These are phyloP conservation scores for Biscogniauxia mediterranea DNA, from an alignment of 2,329 filamentous ascomycete genomes.

Conservation along the genomic window DNA sequence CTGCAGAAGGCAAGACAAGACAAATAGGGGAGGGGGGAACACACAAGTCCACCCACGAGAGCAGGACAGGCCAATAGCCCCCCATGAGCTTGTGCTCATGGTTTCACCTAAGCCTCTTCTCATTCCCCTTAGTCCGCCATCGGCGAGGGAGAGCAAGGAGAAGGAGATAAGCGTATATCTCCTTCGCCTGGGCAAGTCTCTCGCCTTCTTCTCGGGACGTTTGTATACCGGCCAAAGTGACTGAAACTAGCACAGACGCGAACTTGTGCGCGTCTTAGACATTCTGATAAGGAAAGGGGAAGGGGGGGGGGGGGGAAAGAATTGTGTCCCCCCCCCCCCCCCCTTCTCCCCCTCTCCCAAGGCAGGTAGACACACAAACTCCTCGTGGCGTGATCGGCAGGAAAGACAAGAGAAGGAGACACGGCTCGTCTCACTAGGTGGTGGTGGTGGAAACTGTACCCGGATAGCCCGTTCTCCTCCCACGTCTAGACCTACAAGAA, in stretches of 20 bases:
- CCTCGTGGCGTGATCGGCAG: background rate
- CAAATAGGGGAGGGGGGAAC: no score
- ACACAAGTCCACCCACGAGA: no score
- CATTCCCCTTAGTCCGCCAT: background rate
- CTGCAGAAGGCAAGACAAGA: no score
- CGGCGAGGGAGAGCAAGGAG: background rate
- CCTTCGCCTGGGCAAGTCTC: background rate
- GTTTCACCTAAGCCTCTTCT: background rate
- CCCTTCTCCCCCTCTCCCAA: background rate
- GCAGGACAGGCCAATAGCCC: background rate
- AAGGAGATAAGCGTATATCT: background rate
- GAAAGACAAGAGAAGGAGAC: background rate
- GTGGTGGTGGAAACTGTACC: background rate
- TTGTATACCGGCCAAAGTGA: background rate
- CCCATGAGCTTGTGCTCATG: background rate
- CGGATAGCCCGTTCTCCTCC: background rate
- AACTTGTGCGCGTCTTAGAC: background rate
- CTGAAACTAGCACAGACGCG: background rate
- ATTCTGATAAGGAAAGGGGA: background rate
- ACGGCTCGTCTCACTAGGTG: background rate
- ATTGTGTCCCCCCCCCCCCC: no score
- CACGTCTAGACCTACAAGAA: no score
- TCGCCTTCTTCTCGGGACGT: background rate
- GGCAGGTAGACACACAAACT: background rate
- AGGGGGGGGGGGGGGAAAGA: background rate